A percentile compares a stretch with the other conserved stretches of the same genome.
These are phyloP conservation scores for Sclerotinia nivalis DNA, from an alignment of 2,329 filamentous ascomycete genomes.

Conservation along the genomic window DNA sequence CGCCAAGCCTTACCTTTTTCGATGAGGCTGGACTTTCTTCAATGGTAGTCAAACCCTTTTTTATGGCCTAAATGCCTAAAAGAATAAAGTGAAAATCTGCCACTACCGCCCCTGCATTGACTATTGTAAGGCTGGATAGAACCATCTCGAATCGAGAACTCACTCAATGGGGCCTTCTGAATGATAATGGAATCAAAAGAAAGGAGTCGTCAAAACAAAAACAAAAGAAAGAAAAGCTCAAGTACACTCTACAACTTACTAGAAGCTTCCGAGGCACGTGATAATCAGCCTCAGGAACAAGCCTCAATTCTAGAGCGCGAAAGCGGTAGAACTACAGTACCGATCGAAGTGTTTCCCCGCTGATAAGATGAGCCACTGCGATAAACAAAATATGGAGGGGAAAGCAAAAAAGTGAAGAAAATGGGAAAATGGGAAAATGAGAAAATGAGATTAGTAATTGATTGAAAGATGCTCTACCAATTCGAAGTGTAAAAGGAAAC, in stretches of 20 bases:
- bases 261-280: slow-evolving; percentile 12
- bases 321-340: too few relatives aligned
- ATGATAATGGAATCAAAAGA: not conserved
- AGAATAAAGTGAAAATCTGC: not conserved
- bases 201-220: not conserved
- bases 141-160: not conserved
- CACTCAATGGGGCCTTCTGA: too few relatives aligned
- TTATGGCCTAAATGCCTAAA: not conserved
- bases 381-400: not conserved
- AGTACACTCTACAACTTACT: not conserved
- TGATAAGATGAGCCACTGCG: slow-evolving; percentile 9
- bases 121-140: not conserved
- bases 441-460: not conserved
- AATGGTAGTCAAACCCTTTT: not conserved
- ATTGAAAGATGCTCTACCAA: not conserved
- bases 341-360: slow-evolving; percentile 4
- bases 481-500: not conserved
- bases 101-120: not conserved
- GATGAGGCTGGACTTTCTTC: not conserved
- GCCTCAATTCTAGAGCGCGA: not conserved
- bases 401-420: not conserved
- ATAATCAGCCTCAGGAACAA: not conserved
- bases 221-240: not conserved
- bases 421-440: not conserved
- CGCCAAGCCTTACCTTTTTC: not conserved